Conservation (phyloP, 2,329 filamentous ascomycete genomes). For the Kalaharituber pfeilii region DNA sequence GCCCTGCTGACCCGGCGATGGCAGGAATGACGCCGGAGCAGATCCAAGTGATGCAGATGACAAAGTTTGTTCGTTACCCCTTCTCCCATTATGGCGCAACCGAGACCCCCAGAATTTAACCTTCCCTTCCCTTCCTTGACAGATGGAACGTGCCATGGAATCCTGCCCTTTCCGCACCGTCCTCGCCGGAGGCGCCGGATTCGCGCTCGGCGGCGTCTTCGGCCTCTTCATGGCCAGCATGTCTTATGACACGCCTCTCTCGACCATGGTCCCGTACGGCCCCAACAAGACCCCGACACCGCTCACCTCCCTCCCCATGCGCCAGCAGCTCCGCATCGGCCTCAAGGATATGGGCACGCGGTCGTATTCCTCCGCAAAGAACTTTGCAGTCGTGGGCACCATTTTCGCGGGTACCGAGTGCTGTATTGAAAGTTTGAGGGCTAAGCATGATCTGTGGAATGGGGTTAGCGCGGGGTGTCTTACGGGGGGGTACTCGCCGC, state of each 20-base stretch:
- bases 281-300: constrained; percentile 22
- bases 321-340: constrained; percentile 65
- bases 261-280: background rate
- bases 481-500: constrained; percentile 78
- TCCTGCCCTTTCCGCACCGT: constrained; percentile 77
- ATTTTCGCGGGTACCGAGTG: constrained; percentile 89
- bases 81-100: constrained; percentile 18
- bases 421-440: constrained; percentile 77
- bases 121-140: constrained; percentile 11
- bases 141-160: constrained; percentile 79
- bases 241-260: constrained; percentile 91
- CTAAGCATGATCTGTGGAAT: constrained; percentile 86
- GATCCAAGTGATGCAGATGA: constrained; percentile 20
- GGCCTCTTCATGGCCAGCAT: constrained; percentile 98
- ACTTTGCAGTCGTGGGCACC: constrained; percentile 84
- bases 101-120: constrained; percentile 20
- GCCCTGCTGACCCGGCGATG: background rate
- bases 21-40: background rate
- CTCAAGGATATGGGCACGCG: constrained; percentile 89
- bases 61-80: constrained; percentile 16
- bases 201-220: constrained; percentile 82
- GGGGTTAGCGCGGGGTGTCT: constrained; percentile 75
- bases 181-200: constrained; percentile 83
- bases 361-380: constrained; percentile 70
- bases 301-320: constrained; percentile 50